A percentile compares a stretch with the other conserved stretches of the same genome.
These are phyloP conservation scores for Bacterosira constricta DNA, from an alignment of 108 stramenopile species.

Conservation along the genomic window DNA sequence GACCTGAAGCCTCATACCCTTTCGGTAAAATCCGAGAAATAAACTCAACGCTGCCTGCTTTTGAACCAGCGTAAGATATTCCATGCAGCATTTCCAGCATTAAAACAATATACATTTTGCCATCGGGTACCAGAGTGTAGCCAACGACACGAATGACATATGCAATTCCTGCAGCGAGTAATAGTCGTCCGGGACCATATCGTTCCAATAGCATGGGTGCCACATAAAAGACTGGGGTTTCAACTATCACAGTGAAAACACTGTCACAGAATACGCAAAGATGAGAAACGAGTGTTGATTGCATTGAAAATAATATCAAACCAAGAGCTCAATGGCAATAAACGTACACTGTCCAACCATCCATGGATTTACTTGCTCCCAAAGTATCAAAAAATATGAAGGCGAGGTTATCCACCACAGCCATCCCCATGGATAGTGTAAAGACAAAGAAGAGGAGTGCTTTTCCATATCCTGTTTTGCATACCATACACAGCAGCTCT, in stretches of 20 bases:
- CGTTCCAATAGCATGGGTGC: conserved; percentile 52
- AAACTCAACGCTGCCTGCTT: conserved; percentile 55
- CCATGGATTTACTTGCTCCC: conserved; percentile 51
- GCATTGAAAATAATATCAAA: too few species aligned
- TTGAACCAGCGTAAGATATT: conserved; percentile 60
- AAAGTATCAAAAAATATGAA: conserved; percentile 69
- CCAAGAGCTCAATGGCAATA: too few species aligned
- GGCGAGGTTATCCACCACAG: conserved; percentile 58
- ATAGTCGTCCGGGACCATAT: conserved; percentile 42
- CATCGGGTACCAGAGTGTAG: conserved; percentile 58
- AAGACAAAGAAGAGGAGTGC: conserved; percentile 40
- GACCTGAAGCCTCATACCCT: conserved; percentile 61
- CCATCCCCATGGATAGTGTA: conserved; percentile 50
- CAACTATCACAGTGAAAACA: conserved; percentile 65
- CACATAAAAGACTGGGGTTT: conserved; percentile 67
- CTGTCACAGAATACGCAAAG: too few species aligned
- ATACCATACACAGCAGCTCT: conserved; percentile 23
- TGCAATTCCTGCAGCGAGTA: conserved; percentile 48
- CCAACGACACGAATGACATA: conserved; percentile 66
- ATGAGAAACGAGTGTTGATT: too few species aligned
- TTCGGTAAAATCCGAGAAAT: conserved; percentile 43
- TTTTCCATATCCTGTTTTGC: conserved; percentile 26
- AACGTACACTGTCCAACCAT: conserved; percentile 64
- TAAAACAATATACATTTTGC: conserved; percentile 44
- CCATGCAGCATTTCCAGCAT: conserved; percentile 77